These are phyloP conservation scores for Iberis amara DNA, from an alignment of 441 rosid species.

Conservation along the genomic window DNA sequence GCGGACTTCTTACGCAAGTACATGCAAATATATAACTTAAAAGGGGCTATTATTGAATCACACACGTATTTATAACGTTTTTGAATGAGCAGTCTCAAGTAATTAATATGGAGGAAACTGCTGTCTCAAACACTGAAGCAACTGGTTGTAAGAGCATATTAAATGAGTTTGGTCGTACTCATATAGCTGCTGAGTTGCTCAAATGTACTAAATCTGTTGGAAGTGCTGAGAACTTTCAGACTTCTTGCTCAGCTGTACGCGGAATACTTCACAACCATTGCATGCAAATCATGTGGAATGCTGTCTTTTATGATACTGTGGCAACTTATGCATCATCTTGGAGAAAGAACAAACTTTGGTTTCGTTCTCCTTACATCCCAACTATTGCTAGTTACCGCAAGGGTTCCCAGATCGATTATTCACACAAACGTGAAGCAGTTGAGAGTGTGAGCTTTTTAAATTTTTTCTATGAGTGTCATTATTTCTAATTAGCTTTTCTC, in stretches of 20 bases:
- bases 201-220: constrained; percentile 60
- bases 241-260: constrained; percentile 50
- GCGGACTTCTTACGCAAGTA: not conserved
- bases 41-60: not conserved
- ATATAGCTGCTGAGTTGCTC: constrained; percentile 12
- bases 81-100: constrained; percentile 44
- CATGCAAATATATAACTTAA: constrained; percentile 2
- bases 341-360: constrained; percentile 75
- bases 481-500: constrained; percentile 4
- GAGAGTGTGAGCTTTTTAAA: constrained; percentile 35
- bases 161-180: constrained; percentile 12
- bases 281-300: constrained; percentile 90
- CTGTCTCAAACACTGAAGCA: constrained; percentile 32
- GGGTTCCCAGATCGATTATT: constrained; percentile 28
- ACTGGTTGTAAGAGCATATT: constrained; percentile 27
- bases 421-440: constrained; percentile 30
- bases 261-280: constrained; percentile 56
- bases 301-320: constrained; percentile 69
- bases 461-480: not conserved
- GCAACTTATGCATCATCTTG: constrained; percentile 52
- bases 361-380: constrained; percentile 34
- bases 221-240: constrained; percentile 63
- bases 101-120: constrained; percentile 26
- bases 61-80: constrained; percentile 17
- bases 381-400: constrained; percentile 22